phyloP scores from a whole-genome alignment of 176 grass and related monocot species.

The Hyparrhenia diplandra region DNA sequence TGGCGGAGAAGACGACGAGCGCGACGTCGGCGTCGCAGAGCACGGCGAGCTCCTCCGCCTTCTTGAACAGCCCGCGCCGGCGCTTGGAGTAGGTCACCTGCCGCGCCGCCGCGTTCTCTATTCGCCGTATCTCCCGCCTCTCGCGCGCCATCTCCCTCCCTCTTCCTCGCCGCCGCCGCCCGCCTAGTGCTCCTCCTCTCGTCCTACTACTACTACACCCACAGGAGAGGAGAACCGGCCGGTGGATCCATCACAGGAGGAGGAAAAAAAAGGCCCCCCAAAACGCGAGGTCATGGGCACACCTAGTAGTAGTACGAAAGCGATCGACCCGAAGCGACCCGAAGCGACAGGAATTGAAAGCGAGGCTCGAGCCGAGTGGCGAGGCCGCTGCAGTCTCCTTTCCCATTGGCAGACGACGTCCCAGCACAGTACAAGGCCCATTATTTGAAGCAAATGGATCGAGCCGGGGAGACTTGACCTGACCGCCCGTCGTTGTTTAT shows the following conservation, averaged over 20 bases:
- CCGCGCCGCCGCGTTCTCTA: conserved; percentile 79
- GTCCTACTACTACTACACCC: too few species aligned
- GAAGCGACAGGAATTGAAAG: neutral
- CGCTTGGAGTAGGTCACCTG: conserved; percentile 96
- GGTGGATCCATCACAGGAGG: neutral
- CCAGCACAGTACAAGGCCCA: neutral
- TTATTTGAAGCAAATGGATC: neutral
- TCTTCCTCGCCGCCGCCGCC: neutral
- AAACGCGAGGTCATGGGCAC: neutral
- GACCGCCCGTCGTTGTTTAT: conserved; percentile 22
- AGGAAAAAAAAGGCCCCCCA: neutral
- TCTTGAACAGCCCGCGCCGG: conserved; percentile 85
- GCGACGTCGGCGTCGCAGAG: conserved; percentile 91
- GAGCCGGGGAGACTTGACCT: neutral
- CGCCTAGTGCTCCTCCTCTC: neutral
- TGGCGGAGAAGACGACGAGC: conserved; percentile 85
- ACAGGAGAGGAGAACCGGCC: too few species aligned
- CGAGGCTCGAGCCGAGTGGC: neutral
- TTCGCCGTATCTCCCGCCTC: conserved; percentile 71
- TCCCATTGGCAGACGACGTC: neutral
- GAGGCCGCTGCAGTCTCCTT: neutral
- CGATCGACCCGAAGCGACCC: neutral
- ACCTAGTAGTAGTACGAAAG: neutral
- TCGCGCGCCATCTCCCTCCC: conserved; percentile 58
- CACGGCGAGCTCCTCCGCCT: conserved; percentile 86